A percentile compares a stretch with the other conserved stretches of the same genome.
Conservation (phyloP, 371 early-diverging fungal species). For the Mortierella sp. region DNA sequence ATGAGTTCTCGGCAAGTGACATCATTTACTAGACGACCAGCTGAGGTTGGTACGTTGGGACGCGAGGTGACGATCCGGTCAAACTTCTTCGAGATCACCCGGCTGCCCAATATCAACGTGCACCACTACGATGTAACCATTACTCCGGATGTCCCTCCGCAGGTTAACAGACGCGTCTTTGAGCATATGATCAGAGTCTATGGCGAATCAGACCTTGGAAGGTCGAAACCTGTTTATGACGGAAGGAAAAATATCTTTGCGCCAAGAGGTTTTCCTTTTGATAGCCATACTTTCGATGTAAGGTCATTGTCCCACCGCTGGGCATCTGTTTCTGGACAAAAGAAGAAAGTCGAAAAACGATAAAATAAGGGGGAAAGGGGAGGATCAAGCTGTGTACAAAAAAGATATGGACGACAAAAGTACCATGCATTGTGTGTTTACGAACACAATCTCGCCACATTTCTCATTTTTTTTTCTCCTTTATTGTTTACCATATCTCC, state of each 20-base stretch:
- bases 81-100: slow-evolving; percentile 53
- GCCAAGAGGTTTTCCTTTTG: slow-evolving; percentile 56
- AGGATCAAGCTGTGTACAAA: too few species aligned
- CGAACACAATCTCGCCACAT: too few species aligned
- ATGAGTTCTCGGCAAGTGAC: slow-evolving; percentile 28
- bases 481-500: neutral
- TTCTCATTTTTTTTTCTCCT: neutral
- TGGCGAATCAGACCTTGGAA: slow-evolving; percentile 49
- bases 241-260: slow-evolving; percentile 65
- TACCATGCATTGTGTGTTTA: too few species aligned
- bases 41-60: slow-evolving; percentile 31
- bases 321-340: too few species aligned
- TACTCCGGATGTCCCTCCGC: slow-evolving; percentile 59
- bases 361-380: too few species aligned
- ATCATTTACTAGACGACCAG: slow-evolving; percentile 39
- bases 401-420: too few species aligned
- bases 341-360: neutral
- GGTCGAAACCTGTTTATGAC: slow-evolving; percentile 63
- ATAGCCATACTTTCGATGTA: slow-evolving; percentile 61
- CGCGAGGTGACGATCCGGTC: slow-evolving; percentile 24
- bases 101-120: slow-evolving; percentile 42
- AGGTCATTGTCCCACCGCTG: too few species aligned
- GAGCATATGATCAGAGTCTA: slow-evolving; percentile 56
- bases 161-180: slow-evolving; percentile 64
- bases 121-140: slow-evolving; percentile 60